phyloP scores from a whole-genome alignment of 2,329 filamentous ascomycete species.

The Plenodomus biglobosus region DNA sequence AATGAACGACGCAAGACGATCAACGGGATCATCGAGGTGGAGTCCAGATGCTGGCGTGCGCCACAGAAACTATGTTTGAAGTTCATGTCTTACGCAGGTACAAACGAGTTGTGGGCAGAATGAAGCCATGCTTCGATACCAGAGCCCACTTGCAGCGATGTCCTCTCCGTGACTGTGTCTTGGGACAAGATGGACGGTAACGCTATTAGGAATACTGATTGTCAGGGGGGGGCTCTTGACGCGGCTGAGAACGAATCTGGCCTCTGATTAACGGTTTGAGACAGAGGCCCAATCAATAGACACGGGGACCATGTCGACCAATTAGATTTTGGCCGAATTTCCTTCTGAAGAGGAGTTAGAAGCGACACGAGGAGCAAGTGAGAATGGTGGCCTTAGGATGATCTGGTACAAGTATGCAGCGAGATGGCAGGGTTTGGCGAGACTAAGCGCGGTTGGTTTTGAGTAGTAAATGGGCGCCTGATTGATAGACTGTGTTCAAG shows the following conservation, averaged over 20 bases:
- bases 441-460: background rate
- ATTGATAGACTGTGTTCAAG: background rate
- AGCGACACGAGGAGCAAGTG: slow-evolving; percentile 24
- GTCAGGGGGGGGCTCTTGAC: background rate
- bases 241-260: slow-evolving; percentile 1
- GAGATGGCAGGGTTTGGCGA: slow-evolving; percentile 37
- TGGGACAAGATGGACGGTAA: background rate
- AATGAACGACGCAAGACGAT: slow-evolving; percentile 33
- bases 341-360: slow-evolving; percentile 26
- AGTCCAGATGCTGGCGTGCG: slow-evolving; percentile 33
- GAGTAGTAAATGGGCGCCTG: background rate
- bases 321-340: slow-evolving; percentile 14
- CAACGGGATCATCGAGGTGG: slow-evolving; percentile 30
- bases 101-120: slow-evolving; percentile 14
- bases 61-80: slow-evolving; percentile 26
- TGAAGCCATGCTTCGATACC: too few species aligned
- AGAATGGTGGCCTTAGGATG: slow-evolving; percentile 31
- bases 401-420: slow-evolving; percentile 32
- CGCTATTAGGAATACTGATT: background rate
- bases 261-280: slow-evolving; percentile 2
- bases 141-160: background rate
- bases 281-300: slow-evolving; percentile 9
- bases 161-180: background rate
- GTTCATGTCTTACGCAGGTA: slow-evolving; percentile 37
- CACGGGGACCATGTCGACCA: slow-evolving; percentile 9